A percentile compares a stretch with the other conserved stretches of the same genome.
These are phyloP conservation scores for Trametes pubescens DNA, from an alignment of 1,284 basidiomycete species.

Conservation along the genomic window DNA sequence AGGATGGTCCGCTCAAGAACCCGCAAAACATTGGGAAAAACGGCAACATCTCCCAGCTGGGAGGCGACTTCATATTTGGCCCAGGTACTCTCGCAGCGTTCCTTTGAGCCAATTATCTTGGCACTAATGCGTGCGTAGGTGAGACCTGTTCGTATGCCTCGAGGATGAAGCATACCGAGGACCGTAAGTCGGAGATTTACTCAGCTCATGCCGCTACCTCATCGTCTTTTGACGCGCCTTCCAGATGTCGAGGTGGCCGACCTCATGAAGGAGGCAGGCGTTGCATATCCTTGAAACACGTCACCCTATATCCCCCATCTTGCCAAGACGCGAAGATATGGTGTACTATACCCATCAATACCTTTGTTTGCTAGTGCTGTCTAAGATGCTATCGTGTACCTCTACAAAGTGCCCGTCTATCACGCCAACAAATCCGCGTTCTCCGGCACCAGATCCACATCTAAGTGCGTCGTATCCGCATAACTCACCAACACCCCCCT, in stretches of 20 bases:
- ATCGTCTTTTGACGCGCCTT: background rate
- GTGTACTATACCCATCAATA: background rate
- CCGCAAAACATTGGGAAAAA: conserved; percentile 61
- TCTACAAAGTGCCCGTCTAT: background rate
- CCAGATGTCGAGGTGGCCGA: conserved; percentile 55
- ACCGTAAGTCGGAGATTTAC: conserved; percentile 53
- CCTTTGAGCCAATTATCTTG: background rate
- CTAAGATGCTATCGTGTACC: too few species aligned
- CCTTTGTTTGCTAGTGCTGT: background rate
- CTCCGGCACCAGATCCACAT: conserved; percentile 45
- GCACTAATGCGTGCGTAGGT: conserved; percentile 23
- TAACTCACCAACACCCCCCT: conserved; percentile 58
- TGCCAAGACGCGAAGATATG: background rate
- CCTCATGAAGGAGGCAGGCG: conserved; percentile 47
- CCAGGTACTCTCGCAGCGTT: conserved; percentile 49
- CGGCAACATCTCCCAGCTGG: conserved; percentile 65
- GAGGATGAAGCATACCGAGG: conserved; percentile 67
- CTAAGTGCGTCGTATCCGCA: conserved; percentile 64
- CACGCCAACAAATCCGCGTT: conserved; percentile 58
- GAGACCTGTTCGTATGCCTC: conserved; percentile 56
- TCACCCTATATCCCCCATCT: background rate
- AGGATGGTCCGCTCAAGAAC: conserved; percentile 55
- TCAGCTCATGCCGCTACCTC: background rate
- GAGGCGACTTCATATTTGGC: conserved; percentile 69
- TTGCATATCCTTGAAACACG: conserved; percentile 34